These are phyloP conservation scores for Nosema muscidifuracis DNA, from an alignment of 371 early-diverging fungal species.

Conservation along the genomic window DNA sequence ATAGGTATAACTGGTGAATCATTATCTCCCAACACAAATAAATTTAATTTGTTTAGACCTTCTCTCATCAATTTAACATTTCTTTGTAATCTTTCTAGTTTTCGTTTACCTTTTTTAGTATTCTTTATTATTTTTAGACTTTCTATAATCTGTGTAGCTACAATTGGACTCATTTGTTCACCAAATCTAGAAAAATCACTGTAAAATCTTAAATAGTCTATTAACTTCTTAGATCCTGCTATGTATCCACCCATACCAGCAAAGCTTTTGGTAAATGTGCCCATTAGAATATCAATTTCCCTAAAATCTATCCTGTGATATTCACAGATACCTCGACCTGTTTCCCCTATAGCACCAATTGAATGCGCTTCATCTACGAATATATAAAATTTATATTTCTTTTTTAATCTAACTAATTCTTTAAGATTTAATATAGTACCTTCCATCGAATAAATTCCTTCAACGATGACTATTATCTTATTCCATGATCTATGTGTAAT, in stretches of 20 bases:
- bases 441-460: slow-evolving; percentile 98
- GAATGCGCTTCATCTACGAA: slow-evolving; percentile 99
- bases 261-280: slow-evolving; percentile 98
- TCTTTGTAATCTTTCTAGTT: slow-evolving; percentile 72
- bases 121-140: slow-evolving; percentile 64
- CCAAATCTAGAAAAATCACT: slow-evolving; percentile 79
- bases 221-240: slow-evolving; percentile 71
- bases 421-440: slow-evolving; percentile 82
- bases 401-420: slow-evolving; percentile 78
- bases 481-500: slow-evolving; percentile 95
- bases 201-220: slow-evolving; percentile 73
- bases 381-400: slow-evolving; percentile 90
- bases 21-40: slow-evolving; percentile 81
- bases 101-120: slow-evolving; percentile 68
- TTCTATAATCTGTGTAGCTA: slow-evolving; percentile 78
- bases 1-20: slow-evolving; percentile 93
- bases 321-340: slow-evolving; percentile 92
- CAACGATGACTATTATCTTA: slow-evolving; percentile 90
- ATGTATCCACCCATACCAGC: slow-evolving; percentile 96
- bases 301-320: slow-evolving; percentile 76
- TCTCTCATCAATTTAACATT: slow-evolving; percentile 78
- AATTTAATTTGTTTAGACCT: slow-evolving; percentile 75
- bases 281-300: slow-evolving; percentile 93
- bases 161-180: slow-evolving; percentile 82
- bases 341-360: slow-evolving; percentile 83